Conservation (phyloP, 148 eudicot species). For the Camellia lanceoleosa region DNA sequence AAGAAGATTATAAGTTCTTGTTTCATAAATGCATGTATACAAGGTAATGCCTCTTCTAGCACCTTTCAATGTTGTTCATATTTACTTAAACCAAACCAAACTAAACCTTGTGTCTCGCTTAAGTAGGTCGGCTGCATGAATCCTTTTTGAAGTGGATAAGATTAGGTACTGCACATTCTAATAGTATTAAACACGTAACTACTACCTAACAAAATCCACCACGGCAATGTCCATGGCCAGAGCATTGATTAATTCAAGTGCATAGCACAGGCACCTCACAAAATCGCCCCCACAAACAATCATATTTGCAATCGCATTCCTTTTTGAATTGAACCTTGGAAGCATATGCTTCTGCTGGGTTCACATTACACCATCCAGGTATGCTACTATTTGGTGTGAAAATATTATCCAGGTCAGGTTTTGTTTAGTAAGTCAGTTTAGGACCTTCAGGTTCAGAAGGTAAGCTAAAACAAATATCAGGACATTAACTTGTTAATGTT, state of each 20-base stretch:
- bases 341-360: constrained; percentile 69
- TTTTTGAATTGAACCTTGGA: constrained; percentile 58
- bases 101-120: background rate
- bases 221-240: constrained; percentile 85
- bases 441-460: constrained; percentile 61
- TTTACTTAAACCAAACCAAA: background rate
- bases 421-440: constrained; percentile 55
- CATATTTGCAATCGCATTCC: constrained; percentile 96
- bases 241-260: constrained; percentile 87
- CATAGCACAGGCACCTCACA: constrained; percentile 73
- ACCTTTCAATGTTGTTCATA: background rate
- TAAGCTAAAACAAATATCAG: constrained; percentile 28
- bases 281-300: constrained; percentile 70
- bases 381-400: constrained; percentile 66
- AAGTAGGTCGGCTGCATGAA: too few species aligned
- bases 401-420: constrained; percentile 59
- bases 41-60: background rate
- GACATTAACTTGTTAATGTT: background rate
- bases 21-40: background rate
- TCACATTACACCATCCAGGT: constrained; percentile 94
- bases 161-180: background rate
- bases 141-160: background rate
- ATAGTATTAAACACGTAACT: background rate
- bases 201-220: constrained; percentile 95
- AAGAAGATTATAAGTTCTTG: background rate